Conservation (phyloP, 2,329 filamentous ascomycete genomes). For the Pseudogymnoascus sp. region DNA sequence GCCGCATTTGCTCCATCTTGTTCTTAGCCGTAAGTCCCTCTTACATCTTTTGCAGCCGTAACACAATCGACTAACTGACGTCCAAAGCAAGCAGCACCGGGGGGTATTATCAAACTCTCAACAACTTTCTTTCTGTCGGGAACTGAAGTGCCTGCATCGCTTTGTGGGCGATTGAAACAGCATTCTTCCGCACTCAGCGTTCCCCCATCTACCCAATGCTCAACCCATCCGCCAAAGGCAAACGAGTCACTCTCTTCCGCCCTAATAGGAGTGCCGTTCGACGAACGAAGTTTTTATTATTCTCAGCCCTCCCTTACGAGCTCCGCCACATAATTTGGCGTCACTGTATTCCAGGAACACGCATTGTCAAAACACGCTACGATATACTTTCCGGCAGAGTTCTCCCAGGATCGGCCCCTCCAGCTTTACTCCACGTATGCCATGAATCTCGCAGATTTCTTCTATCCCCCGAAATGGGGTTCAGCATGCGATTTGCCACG, state of each 20-base stretch:
- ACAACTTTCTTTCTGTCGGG: too few species aligned
- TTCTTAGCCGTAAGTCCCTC: neutral
- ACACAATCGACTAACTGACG: neutral
- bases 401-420: neutral
- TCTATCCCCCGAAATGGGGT: neutral
- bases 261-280: too few species aligned
- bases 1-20: neutral
- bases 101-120: too few species aligned
- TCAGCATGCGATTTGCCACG: neutral
- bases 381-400: neutral
- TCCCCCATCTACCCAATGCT: too few species aligned
- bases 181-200: too few species aligned
- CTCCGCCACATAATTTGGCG: neutral
- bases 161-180: too few species aligned
- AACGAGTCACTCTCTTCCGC: too few species aligned
- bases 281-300: neutral
- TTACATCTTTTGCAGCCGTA: too few species aligned
- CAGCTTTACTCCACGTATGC: neutral
- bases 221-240: too few species aligned
- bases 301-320: neutral
- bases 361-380: neutral
- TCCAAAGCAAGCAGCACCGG: neutral
- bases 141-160: too few species aligned
- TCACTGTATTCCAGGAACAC: neutral
- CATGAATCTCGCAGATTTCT: neutral